Evolutionary conservation across 129 eudicot genomes (phyloP).

Genomic region (Mikania micrantha): DNA sequence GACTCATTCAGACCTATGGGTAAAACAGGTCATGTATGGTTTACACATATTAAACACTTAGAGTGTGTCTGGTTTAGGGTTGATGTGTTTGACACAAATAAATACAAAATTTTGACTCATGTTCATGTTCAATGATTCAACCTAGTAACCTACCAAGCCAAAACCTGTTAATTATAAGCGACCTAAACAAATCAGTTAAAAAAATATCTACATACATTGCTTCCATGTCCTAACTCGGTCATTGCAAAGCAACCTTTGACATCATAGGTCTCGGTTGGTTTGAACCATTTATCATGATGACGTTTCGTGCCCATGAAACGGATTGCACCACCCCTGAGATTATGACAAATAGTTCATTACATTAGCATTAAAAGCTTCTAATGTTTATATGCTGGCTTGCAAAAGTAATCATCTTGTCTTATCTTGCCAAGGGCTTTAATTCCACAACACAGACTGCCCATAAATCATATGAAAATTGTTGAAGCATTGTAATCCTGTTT

Average conservation of each 20-base stretch:
- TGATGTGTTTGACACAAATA: too few relatives aligned
- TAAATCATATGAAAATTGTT: too few relatives aligned
- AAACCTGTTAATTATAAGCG: too few relatives aligned
- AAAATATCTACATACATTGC: constrained; percentile 63
- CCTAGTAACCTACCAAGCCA: too few relatives aligned
- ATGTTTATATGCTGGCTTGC: not conserved
- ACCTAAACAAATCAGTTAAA: not conserved
- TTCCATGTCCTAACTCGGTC: constrained; percentile 99
- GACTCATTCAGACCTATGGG: too few relatives aligned
- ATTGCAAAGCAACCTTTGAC: constrained; percentile 92
- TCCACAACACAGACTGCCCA: not conserved
- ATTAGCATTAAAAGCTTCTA: not conserved
- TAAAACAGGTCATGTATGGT: too few relatives aligned
- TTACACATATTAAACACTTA: too few relatives aligned
- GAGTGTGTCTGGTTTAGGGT: too few relatives aligned
- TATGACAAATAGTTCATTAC: not conserved
- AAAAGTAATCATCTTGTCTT: not conserved
- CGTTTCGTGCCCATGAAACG: constrained; percentile 87
- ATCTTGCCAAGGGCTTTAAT: not conserved
- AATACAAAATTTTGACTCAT: too few relatives aligned
- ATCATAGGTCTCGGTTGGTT: constrained; percentile 56
- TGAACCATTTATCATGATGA: constrained; percentile 90
- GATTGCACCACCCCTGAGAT: constrained; percentile 90
- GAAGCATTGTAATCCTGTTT: too few relatives aligned
- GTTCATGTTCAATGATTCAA: too few relatives aligned